These are phyloP conservation scores for Trichoderma endophyticum DNA, from an alignment of 2,329 filamentous ascomycete genomes.

Conservation along the genomic window DNA sequence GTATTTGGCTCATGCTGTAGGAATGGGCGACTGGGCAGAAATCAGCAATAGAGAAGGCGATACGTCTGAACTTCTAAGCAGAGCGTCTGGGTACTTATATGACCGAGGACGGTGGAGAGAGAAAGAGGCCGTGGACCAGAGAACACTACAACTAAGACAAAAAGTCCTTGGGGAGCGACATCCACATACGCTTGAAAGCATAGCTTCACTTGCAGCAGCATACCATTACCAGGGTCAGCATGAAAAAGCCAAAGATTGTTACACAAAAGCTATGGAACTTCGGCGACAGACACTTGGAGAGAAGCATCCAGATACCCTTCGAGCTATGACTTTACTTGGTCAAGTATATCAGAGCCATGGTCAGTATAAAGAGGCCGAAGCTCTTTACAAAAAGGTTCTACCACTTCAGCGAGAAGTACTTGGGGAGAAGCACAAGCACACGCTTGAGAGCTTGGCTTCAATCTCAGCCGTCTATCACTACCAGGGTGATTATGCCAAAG, in stretches of 20 bases:
- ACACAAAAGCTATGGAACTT: not conserved
- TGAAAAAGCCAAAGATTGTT: not conserved
- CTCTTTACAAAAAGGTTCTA: not conserved
- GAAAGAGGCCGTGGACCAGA: not conserved
- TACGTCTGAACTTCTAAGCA: not conserved
- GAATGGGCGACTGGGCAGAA: not conserved
- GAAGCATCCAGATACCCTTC: not conserved
- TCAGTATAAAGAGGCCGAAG: not conserved
- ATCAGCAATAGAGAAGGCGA: not conserved
- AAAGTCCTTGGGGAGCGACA: not conserved
- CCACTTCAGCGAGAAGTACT: not conserved
- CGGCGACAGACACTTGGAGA: not conserved
- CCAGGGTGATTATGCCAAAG: not conserved
- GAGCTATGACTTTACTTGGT: not conserved
- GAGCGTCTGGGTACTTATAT: not conserved
- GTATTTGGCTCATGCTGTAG: not conserved
- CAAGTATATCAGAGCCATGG: not conserved
- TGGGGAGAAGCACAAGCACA: not conserved
- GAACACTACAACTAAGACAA: not conserved
- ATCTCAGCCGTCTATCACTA: not conserved
- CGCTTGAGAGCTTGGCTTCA: not conserved
- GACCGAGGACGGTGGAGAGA: not conserved
- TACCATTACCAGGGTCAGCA: not conserved
- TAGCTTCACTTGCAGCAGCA: not conserved
- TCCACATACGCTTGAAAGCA: not conserved